These are phyloP conservation scores for Saprolegnia diclina DNA, from an alignment of 352 stramenopile species.

Conservation along the genomic window DNA sequence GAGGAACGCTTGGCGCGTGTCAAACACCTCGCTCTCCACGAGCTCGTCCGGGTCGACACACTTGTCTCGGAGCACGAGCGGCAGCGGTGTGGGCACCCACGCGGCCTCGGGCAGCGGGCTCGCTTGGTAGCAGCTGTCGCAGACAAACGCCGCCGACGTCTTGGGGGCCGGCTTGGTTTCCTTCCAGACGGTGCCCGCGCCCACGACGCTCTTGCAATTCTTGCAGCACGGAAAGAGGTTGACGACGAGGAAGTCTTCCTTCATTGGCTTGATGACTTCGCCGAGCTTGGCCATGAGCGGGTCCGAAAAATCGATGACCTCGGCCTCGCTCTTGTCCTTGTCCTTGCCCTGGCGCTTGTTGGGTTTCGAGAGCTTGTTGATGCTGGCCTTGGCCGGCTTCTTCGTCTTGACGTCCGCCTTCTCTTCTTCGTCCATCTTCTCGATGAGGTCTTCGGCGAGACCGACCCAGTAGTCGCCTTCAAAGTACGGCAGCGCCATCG, in stretches of 20 bases:
- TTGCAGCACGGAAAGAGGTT: conserved; percentile 81
- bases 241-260: conserved; percentile 85
- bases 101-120: conserved; percentile 41
- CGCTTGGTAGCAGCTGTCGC: conserved; percentile 59
- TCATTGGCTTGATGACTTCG: conserved; percentile 86
- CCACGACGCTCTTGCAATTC: conserved; percentile 66
- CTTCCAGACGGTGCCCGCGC: conserved; percentile 63
- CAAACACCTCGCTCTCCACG: conserved; percentile 90
- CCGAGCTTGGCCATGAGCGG: conserved; percentile 81
- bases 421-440: conserved; percentile 78
- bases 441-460: conserved; percentile 80
- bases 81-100: conserved; percentile 42
- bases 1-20: conserved; percentile 97
- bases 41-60: conserved; percentile 73
- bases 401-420: conserved; percentile 69
- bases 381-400: conserved; percentile 68
- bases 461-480: conserved; percentile 87
- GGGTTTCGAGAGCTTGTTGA: conserved; percentile 55
- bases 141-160: conserved; percentile 64
- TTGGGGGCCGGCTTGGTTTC: conserved; percentile 60
- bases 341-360: conserved; percentile 47
- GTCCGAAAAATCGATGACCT: conserved; percentile 56
- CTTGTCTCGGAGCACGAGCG: conserved; percentile 51
- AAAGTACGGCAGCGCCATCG: conserved; percentile 78
- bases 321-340: conserved; percentile 39